These are phyloP conservation scores for Dentipellis fragilis DNA, from an alignment of 768 basidiomycete species.

Conservation along the genomic window DNA sequence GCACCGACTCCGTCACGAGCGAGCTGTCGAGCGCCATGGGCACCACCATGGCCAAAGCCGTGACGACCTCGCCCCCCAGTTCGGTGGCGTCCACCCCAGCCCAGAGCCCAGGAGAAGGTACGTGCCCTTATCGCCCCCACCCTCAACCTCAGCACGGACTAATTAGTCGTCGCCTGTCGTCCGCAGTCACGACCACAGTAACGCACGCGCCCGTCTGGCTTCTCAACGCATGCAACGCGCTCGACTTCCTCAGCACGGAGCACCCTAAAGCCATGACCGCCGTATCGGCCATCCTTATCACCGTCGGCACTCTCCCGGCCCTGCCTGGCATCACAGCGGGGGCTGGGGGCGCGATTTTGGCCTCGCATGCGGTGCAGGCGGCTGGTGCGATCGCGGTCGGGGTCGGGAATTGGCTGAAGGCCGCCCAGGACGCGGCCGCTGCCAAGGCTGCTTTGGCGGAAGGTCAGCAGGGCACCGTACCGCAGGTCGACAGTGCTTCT, in stretches of 20 bases:
- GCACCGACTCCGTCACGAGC: constrained; percentile 5
- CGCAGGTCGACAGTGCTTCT: background rate
- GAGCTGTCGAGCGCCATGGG: background rate
- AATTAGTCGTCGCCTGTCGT: no score
- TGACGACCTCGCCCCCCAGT: constrained; percentile 1
- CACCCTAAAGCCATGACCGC: constrained; percentile 71
- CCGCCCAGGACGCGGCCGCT: constrained; percentile 28
- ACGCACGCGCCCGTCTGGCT: constrained; percentile 68
- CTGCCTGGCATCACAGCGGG: constrained; percentile 61
- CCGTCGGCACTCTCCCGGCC: constrained; percentile 64
- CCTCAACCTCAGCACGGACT: background rate
- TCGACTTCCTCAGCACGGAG: constrained; percentile 64
- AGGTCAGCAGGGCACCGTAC: background rate
- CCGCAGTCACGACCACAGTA: constrained; percentile 30
- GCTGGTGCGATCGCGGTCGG: constrained; percentile 74
- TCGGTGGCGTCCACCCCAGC: constrained; percentile 1
- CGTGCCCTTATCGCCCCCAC: background rate
- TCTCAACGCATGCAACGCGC: constrained; percentile 63
- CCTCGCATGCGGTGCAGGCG: constrained; percentile 66
- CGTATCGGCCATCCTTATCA: constrained; percentile 69
- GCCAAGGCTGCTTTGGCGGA: background rate
- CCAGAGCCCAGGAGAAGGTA: constrained; percentile 11
- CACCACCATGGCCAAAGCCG: constrained; percentile 8
- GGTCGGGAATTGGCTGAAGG: constrained; percentile 48
- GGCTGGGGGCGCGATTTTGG: constrained; percentile 64